Base-by-base conservation (phyloP, 176 grass and related monocot species). In the Bromus sterilis region DNA sequence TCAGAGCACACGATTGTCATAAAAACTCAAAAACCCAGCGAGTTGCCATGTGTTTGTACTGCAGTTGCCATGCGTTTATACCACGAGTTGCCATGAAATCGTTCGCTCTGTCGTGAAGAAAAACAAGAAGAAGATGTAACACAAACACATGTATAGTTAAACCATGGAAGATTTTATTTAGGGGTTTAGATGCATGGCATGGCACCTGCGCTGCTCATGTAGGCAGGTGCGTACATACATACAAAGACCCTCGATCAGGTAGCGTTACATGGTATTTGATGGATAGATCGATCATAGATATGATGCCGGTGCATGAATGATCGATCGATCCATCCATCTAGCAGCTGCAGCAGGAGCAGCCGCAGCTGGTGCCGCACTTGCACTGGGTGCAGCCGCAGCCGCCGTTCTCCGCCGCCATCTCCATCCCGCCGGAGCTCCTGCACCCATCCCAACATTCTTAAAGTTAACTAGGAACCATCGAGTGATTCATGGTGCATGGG, bases 341-440 rank as follows among this genome's bases (percentile, higher is more conserved):
- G 64, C 83, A 84, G 40, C 44, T 78, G 74, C 84, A 89, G 70
- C 83, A 84, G 53, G 35, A 15, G 74, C 90, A 92, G 80, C 65
- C 83, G 80, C 90, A 87, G 71, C 35, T 56, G 69, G 68, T 43
- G 62, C 83, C 79, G 76, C 90, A 92, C 43, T 89, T 92, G 90
- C 90, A 89, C 21, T 23, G 30, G 87, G 20, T 61, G 75, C 86
- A 86, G 72, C 35, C 76, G 74, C 90, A 88, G 32, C 76, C 74
- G 48, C 86, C 84, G 20, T 34, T 82, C 40, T 66, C 86, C 1
- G 62, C 76, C 14, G 40, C 69, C 90, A 71, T 73, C 55, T 82
- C 87, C 21, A 71, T 42, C 23, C 67, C 75, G 10, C 81, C 66
- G 18, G 83, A 81, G 51, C 65, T 64, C 30, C 89, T 85, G 71